Evolutionary conservation across 2,329 filamentous ascomycete species (phyloP).

Genomic region (Fonsecaea pedrosoi): DNA sequence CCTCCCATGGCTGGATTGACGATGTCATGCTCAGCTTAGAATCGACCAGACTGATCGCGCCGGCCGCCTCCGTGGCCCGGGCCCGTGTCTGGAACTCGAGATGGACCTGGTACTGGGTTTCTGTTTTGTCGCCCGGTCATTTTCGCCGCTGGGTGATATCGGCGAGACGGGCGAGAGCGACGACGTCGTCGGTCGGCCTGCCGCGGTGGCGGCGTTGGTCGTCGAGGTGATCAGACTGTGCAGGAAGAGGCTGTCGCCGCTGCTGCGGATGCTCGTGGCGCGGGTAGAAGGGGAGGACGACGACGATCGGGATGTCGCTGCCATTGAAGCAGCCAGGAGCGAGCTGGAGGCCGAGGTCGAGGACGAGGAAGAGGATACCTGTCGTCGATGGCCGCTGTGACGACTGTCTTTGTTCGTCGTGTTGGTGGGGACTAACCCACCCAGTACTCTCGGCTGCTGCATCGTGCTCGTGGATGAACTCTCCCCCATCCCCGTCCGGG

Average conservation of each 20-base stretch:
- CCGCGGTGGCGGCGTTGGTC: background rate
- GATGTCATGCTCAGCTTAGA: background rate
- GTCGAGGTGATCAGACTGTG: slow-evolving; percentile 14
- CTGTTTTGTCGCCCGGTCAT: background rate
- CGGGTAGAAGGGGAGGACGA: background rate
- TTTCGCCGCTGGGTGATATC: background rate
- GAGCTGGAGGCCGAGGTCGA: slow-evolving; percentile 6
- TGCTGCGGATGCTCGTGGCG: background rate
- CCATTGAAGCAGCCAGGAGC: background rate
- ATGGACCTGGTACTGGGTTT: background rate
- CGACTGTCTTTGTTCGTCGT: background rate
- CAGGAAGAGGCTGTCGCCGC: slow-evolving; percentile 11
- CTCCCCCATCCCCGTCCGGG: background rate
- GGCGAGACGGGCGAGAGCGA: background rate
- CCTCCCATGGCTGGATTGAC: background rate
- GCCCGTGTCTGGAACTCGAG: background rate
- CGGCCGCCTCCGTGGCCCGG: background rate
- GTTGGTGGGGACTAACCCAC: slow-evolving; percentile 7
- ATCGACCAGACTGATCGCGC: background rate
- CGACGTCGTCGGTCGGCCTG: background rate
- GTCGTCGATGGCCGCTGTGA: background rate
- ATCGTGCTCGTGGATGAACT: background rate
- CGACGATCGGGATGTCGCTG: background rate
- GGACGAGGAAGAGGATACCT: background rate
- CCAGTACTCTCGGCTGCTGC: slow-evolving; percentile 8